Conservation (phyloP, 2,329 filamentous ascomycete genomes). For the Neofusicoccum cordaticola region DNA sequence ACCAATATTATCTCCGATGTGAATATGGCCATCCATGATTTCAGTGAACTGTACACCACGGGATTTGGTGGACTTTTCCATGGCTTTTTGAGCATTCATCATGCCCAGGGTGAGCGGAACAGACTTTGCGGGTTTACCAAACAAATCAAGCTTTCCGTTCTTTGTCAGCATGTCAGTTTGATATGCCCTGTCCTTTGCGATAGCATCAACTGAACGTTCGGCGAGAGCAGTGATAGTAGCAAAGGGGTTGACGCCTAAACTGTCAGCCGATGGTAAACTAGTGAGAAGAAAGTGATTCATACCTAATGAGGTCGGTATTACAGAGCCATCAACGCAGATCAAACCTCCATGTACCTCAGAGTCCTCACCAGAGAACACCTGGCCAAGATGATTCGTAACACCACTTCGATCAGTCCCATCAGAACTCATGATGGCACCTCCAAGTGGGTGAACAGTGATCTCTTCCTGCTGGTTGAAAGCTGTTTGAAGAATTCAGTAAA, state of each 20-base stretch:
- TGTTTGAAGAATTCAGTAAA: background rate
- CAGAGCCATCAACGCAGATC: conserved; percentile 60
- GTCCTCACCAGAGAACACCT: conserved; percentile 56
- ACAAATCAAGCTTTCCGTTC: conserved; percentile 20
- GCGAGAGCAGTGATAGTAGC: conserved; percentile 69
- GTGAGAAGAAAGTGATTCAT: background rate
- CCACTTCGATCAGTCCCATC: conserved; percentile 58
- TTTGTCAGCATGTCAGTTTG: conserved; percentile 43
- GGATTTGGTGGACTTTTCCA: conserved; percentile 2
- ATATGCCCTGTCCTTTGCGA: conserved; percentile 43
- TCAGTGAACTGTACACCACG: conserved; percentile 61
- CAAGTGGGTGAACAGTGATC: conserved; percentile 66
- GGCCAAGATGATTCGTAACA: conserved; percentile 60
- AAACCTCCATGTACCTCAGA: conserved; percentile 56
- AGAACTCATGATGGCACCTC: conserved; percentile 62
- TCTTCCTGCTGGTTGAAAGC: conserved; percentile 35
- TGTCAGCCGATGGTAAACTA: background rate
- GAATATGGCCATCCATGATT: conserved; percentile 61
- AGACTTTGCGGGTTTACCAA: conserved; percentile 15
- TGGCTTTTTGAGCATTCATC: conserved; percentile 18
- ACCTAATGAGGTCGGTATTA: conserved; percentile 60
- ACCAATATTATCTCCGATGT: conserved; percentile 46
- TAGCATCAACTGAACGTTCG: conserved; percentile 59
- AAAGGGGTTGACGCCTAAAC: conserved; percentile 58
- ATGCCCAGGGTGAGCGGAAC: background rate